Percentiles rank a stretch among this genome's conserved stretches.
These are phyloP conservation scores for Cladorrhinum samala DNA, from an alignment of 495 filamentous ascomycete species.

Conservation along the genomic window DNA sequence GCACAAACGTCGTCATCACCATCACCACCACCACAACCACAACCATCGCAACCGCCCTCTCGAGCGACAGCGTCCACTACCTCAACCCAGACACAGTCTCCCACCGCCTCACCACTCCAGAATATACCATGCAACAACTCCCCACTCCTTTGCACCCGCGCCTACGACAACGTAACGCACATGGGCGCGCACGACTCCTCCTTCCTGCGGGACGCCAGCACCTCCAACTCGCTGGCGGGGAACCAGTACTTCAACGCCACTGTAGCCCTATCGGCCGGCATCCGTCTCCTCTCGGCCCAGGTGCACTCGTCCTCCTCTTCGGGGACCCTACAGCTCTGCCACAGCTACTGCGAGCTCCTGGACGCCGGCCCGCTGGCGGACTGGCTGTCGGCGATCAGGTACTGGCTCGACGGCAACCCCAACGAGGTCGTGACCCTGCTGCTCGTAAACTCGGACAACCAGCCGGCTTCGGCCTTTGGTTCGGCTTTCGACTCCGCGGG, in stretches of 20 bases:
- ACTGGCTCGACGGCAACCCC: slow-evolving; percentile 59
- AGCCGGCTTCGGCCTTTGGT: slow-evolving; percentile 44
- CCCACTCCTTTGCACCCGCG: slow-evolving; percentile 51
- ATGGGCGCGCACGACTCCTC: slow-evolving; percentile 65
- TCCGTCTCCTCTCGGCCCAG: slow-evolving; percentile 65
- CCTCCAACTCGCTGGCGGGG: slow-evolving; percentile 50
- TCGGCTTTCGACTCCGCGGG: slow-evolving; percentile 48
- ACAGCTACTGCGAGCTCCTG: slow-evolving; percentile 57
- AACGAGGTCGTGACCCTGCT: slow-evolving; percentile 66
- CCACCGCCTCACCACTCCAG: neutral
- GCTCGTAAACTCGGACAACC: slow-evolving; percentile 59
- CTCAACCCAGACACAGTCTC: slow-evolving; percentile 10
- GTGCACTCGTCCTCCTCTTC: slow-evolving; percentile 48
- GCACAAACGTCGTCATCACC: too few relatives aligned
- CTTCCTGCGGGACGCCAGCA: slow-evolving; percentile 52
- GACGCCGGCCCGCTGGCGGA: slow-evolving; percentile 55
- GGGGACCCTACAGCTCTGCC: slow-evolving; percentile 55
- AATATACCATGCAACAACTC: slow-evolving; percentile 59
- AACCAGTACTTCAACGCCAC: slow-evolving; percentile 64
- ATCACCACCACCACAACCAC: too few relatives aligned
- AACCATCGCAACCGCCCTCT: too few relatives aligned
- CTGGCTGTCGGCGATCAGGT: slow-evolving; percentile 54
- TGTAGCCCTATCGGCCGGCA: slow-evolving; percentile 59
- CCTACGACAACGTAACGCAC: slow-evolving; percentile 61
- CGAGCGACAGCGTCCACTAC: slow-evolving; percentile 10